These are phyloP conservation scores for Neonectria ditissima DNA, from an alignment of 2,329 filamentous ascomycete genomes.

Conservation along the genomic window DNA sequence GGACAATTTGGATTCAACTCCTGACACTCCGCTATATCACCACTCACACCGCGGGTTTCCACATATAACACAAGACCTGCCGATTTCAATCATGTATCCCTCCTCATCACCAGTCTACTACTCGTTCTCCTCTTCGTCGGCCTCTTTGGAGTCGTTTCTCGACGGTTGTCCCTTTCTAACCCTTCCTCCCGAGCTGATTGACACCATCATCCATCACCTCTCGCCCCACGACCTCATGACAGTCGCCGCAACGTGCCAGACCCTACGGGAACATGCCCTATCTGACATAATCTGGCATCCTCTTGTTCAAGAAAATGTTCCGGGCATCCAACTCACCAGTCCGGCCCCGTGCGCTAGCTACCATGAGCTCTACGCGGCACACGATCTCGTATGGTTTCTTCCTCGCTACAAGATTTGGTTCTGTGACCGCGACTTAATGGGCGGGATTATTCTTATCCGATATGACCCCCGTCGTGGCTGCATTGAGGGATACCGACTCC, in stretches of 20 bases:
- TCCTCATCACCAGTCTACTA: slow-evolving; percentile 11
- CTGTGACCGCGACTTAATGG: slow-evolving; percentile 77
- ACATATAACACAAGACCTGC: not conserved
- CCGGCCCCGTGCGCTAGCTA: slow-evolving; percentile 73
- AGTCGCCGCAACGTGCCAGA: slow-evolving; percentile 70
- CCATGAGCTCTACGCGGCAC: slow-evolving; percentile 77
- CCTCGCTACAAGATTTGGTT: slow-evolving; percentile 88
- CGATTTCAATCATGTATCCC: not conserved
- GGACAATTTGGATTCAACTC: not conserved
- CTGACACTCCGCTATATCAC: not conserved
- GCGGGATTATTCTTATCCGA: slow-evolving; percentile 79
- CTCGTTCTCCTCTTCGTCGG: slow-evolving; percentile 4
- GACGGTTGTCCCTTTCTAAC: slow-evolving; percentile 54
- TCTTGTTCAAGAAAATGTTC: slow-evolving; percentile 76
- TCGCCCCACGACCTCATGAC: slow-evolving; percentile 71
- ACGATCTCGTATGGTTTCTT: slow-evolving; percentile 88
- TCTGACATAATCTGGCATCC: slow-evolving; percentile 79
- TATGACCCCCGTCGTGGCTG: slow-evolving; percentile 79
- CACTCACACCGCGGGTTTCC: not conserved
- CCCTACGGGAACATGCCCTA: slow-evolving; percentile 68
- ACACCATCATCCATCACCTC: slow-evolving; percentile 76
- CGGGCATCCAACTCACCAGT: slow-evolving; percentile 62
- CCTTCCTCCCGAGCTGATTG: slow-evolving; percentile 81
- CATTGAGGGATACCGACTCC: slow-evolving; percentile 83
- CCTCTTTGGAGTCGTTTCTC: not conserved